Evolutionary conservation across 768 basidiomycete genomes (phyloP).

Genomic region (Lepiota subincarnata): DNA sequence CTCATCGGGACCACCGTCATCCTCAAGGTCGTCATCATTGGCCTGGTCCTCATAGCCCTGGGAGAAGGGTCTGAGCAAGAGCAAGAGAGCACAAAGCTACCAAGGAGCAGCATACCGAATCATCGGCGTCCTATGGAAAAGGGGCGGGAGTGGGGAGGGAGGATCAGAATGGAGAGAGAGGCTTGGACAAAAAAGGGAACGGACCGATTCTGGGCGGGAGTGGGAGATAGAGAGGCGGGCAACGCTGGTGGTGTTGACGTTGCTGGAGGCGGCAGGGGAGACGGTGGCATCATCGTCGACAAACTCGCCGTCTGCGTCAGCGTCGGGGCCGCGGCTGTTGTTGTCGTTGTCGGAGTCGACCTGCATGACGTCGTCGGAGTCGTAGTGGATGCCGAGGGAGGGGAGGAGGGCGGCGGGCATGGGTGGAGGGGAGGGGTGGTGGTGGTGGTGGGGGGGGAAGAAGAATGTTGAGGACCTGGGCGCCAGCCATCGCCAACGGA

Average conservation of each 20-base stretch:
- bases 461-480: slow-evolving; percentile 41
- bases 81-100: slow-evolving; percentile 16
- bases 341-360: slow-evolving; percentile 62
- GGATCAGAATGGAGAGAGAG: slow-evolving; percentile 28
- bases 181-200: slow-evolving; percentile 21
- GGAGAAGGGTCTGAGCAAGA: slow-evolving; percentile 18
- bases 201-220: slow-evolving; percentile 35
- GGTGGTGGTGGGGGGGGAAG: slow-evolving; percentile 32
- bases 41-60: slow-evolving; percentile 53
- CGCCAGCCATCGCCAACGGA: slow-evolving; percentile 52
- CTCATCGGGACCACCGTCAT: slow-evolving; percentile 59
- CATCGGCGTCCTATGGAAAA: slow-evolving; percentile 42
- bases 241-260: slow-evolving; percentile 26
- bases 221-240: slow-evolving; percentile 20
- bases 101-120: slow-evolving; percentile 47
- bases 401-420: slow-evolving; percentile 26
- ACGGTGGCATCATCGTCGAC: slow-evolving; percentile 49
- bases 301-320: slow-evolving; percentile 61
- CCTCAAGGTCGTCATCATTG: slow-evolving; percentile 56
- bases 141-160: slow-evolving; percentile 27
- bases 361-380: slow-evolving; percentile 67
- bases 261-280: slow-evolving; percentile 29
- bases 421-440: slow-evolving; percentile 18
- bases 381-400: slow-evolving; percentile 54
- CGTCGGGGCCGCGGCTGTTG: slow-evolving; percentile 45